A percentile compares a stretch with the other conserved stretches of the same genome.
phyloP scores from a whole-genome alignment of 148 eudicot species.

The Vaccinium vitisidaea region DNA sequence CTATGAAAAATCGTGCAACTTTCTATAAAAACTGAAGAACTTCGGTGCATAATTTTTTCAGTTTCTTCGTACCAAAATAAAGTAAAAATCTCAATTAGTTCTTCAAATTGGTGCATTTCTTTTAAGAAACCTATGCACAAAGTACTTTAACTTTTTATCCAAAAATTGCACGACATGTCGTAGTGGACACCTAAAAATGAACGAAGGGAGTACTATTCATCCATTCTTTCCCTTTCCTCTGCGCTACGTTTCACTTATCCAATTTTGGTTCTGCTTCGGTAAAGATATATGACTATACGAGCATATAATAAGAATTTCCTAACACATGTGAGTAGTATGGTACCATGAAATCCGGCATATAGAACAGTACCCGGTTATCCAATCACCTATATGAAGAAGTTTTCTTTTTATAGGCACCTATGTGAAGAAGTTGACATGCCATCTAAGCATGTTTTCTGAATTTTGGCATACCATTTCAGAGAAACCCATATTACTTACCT shows the following conservation, averaged over 20 bases:
- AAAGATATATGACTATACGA: neutral
- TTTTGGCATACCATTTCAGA: neutral
- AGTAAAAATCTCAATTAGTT: neutral
- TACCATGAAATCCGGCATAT: neutral
- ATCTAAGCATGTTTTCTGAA: neutral
- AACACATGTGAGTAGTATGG: neutral
- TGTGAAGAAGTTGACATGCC: neutral
- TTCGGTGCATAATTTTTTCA: neutral
- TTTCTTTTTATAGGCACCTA: neutral
- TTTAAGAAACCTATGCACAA: neutral
- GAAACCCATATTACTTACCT: conserved; percentile 49
- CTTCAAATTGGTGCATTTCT: neutral
- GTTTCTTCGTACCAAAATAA: neutral
- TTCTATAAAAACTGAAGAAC: no score
- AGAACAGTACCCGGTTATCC: neutral
- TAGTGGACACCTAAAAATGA: neutral
- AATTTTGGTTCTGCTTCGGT: neutral
- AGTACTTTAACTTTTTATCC: neutral
- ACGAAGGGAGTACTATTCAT: neutral
- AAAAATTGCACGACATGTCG: neutral
- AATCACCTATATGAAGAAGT: neutral
- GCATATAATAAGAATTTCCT: neutral
- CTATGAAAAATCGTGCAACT: no score
- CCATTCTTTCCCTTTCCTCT: neutral
- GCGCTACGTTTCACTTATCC: neutral